phyloP scores from a whole-genome alignment of 208 protist species.

The Jaenimonas drosophilae region DNA sequence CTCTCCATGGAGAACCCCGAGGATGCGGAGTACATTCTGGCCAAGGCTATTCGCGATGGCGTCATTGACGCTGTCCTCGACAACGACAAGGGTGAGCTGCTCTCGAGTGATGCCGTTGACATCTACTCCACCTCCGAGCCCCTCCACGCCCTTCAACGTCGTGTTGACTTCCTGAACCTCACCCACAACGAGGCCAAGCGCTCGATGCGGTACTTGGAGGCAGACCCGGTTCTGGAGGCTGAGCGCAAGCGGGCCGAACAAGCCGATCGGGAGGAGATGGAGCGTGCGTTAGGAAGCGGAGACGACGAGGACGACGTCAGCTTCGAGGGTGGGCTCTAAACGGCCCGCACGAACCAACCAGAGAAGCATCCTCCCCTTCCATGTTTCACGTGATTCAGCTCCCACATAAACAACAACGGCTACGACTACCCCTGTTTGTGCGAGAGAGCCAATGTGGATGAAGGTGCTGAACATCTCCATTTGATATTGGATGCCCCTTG shows the following conservation, averaged over 20 bases:
- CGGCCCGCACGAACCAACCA: no score
- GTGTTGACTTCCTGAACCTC: conserved; percentile 93
- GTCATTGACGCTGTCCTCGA: conserved; percentile 96
- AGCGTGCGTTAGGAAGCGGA: conserved; percentile 66
- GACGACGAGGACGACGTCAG: conserved; percentile 58
- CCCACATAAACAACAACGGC: no score
- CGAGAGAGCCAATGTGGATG: no score
- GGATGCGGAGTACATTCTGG: conserved; percentile 97
- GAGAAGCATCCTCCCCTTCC: no score
- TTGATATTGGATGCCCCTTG: no score
- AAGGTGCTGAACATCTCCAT: no score
- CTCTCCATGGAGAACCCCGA: conserved; percentile 92
- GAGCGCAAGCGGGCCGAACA: conserved; percentile 61
- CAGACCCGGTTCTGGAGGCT: conserved; percentile 68
- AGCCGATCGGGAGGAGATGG: conserved; percentile 44
- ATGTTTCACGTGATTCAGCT: no score
- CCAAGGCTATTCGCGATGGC: conserved; percentile 96
- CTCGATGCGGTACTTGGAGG: conserved; percentile 81
- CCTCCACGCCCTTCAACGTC: conserved; percentile 88
- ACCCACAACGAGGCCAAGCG: conserved; percentile 95
- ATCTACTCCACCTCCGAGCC: conserved; percentile 96
- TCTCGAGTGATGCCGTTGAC: conserved; percentile 91
- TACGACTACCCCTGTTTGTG: no score
- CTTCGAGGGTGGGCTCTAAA: conserved; percentile 78
- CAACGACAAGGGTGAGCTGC: conserved; percentile 87